A percentile compares a stretch with the other conserved stretches of the same genome.
These are phyloP conservation scores for Sugiyamaella valdiviana DNA, from an alignment of 805 yeast genomes.

Conservation along the genomic window DNA sequence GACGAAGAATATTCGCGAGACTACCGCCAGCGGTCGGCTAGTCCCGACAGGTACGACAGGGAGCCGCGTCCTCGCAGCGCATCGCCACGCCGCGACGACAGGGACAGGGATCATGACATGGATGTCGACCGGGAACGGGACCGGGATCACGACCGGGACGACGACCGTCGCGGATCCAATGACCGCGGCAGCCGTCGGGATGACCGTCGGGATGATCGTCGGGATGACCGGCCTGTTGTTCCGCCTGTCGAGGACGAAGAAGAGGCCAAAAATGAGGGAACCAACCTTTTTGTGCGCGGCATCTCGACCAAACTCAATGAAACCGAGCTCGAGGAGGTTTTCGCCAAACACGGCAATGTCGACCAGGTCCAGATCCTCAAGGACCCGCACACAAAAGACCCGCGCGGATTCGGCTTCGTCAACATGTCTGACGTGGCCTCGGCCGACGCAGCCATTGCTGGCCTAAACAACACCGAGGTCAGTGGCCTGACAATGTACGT, in stretches of 20 bases:
- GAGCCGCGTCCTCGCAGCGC: slow-evolving; percentile 11
- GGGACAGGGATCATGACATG: slow-evolving; percentile 1
- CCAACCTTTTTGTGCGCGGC: slow-evolving; percentile 33
- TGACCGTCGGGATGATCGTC: slow-evolving; percentile 5
- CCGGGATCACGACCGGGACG: slow-evolving; percentile 1
- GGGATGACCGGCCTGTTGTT: slow-evolving; percentile 6
- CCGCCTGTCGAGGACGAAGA: slow-evolving; percentile 17
- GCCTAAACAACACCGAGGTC: slow-evolving; percentile 38
- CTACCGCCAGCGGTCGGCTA: slow-evolving; percentile 6
- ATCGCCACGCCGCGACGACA: slow-evolving; percentile 21
- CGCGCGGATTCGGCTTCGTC: slow-evolving; percentile 50
- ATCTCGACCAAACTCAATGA: slow-evolving; percentile 28
- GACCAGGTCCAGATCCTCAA: slow-evolving; percentile 37
- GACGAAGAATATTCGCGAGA: slow-evolving; percentile 5
- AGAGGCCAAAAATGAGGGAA: slow-evolving; percentile 30
- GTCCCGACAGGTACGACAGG: slow-evolving; percentile 20
- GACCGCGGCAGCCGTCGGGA: slow-evolving; percentile 5
- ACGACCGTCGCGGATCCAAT: slow-evolving; percentile 8
- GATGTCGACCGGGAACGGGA: slow-evolving; percentile 4
- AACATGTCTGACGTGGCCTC: slow-evolving; percentile 38
- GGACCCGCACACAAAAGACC: slow-evolving; percentile 39
- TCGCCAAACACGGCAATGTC: slow-evolving; percentile 27
- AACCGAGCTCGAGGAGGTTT: slow-evolving; percentile 24
- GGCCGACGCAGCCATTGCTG: slow-evolving; percentile 42
- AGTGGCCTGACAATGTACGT: slow-evolving; percentile 40